phyloP scores from a whole-genome alignment of 106 monocot genomes.

The Platanthera guangdongensis region DNA sequence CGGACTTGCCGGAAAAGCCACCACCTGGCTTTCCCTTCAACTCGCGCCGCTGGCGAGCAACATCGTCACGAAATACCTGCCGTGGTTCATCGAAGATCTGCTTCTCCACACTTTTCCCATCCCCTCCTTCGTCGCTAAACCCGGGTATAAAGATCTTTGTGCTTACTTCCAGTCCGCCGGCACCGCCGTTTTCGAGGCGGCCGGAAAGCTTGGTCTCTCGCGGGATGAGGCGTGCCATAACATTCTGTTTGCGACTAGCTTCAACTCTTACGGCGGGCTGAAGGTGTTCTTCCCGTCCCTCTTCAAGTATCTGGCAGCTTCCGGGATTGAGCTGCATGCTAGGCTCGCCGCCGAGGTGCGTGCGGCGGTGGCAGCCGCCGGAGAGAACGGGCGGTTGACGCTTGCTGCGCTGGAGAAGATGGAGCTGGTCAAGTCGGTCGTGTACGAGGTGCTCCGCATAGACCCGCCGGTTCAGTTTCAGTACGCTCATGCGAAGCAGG shows the following conservation, averaged over 20 bases:
- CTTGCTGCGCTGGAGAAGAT: conserved; percentile 33
- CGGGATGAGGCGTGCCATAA: conserved; percentile 47
- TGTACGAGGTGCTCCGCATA: conserved; percentile 40
- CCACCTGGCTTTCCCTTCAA: conserved; percentile 32
- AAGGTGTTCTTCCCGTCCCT: conserved; percentile 35
- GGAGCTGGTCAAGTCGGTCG: conserved; percentile 39
- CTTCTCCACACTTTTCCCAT: conserved; percentile 42
- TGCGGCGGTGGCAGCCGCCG: conserved; percentile 8
- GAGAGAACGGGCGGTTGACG: conserved; percentile 16
- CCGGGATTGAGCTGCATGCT: conserved; percentile 15
- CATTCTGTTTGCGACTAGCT: conserved; percentile 33
- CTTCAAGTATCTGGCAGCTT: conserved; percentile 18
- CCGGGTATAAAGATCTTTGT: conserved; percentile 28
- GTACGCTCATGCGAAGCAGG: conserved; percentile 39
- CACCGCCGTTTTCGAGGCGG: conserved; percentile 1
- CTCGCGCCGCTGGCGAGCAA: conserved; percentile 23
- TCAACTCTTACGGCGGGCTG: conserved; percentile 47
- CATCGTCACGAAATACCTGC: conserved; percentile 17
- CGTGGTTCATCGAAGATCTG: conserved; percentile 35
- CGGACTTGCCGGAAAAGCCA: conserved; percentile 11
- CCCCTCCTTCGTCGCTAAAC: conserved; percentile 24
- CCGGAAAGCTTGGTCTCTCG: conserved; percentile 25
- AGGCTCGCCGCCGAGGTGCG: conserved; percentile 31
- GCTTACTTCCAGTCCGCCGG: conserved; percentile 32
- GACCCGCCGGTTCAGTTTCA: conserved; percentile 51